These are phyloP conservation scores for Ceratobasidium sp. DNA, from an alignment of 1,284 basidiomycete genomes.

Conservation along the genomic window DNA sequence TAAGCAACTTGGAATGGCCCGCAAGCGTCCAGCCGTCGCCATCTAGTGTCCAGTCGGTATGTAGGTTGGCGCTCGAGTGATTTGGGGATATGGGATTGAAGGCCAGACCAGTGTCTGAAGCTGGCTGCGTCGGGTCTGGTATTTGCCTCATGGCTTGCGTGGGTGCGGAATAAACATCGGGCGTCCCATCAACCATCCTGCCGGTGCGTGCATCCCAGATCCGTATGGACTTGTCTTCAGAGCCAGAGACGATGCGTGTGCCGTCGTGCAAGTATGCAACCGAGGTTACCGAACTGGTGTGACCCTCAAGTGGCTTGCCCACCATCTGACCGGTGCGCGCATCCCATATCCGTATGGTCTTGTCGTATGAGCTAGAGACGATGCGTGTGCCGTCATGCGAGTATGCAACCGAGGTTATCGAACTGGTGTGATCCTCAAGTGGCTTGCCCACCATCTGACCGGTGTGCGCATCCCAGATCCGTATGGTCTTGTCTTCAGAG, in stretches of 20 bases:
- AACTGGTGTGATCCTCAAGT: constrained; percentile 14
- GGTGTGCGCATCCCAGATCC: constrained; percentile 30
- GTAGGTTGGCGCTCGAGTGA: too few species aligned
- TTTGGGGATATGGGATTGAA: too few species aligned
- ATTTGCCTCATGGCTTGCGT: too few species aligned
- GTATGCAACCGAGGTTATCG: constrained; percentile 17
- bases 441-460: not conserved
- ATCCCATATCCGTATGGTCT: constrained; percentile 26
- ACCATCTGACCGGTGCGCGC: not conserved
- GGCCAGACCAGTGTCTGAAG: too few species aligned
- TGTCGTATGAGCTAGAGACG: constrained; percentile 9
- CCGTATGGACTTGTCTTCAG: not conserved
- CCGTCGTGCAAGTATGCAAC: constrained; percentile 14
- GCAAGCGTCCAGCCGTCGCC: too few species aligned
- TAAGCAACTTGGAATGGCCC: too few species aligned
- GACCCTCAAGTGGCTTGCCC: not conserved
- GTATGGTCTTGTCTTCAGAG: constrained; percentile 16
- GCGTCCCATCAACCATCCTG: too few species aligned
- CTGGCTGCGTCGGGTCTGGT: too few species aligned
- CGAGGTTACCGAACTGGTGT: not conserved
- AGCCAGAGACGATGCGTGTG: not conserved
- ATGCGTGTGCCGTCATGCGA: constrained; percentile 21
- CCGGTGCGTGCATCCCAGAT: not conserved
- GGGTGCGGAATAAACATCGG: too few species aligned
- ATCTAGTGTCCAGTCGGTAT: too few species aligned